A percentile compares a stretch with the other conserved stretches of the same genome.
phyloP scores from a whole-genome alignment of 192 early-diverging fungal species.

The Geosiphon pyriformis region DNA sequence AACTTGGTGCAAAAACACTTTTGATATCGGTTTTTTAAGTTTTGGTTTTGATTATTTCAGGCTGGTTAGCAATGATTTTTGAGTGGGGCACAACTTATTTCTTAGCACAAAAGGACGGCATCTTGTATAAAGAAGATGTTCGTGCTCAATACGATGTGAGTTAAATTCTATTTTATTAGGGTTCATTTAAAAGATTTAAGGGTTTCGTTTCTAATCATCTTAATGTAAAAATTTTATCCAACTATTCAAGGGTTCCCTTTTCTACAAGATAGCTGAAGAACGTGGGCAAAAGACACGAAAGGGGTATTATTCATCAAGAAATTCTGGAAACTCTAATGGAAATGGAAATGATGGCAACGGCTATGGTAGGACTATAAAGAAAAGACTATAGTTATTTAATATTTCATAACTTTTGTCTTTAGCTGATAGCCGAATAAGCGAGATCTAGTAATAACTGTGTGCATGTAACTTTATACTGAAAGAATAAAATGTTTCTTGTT shows the following conservation, averaged over 20 bases:
- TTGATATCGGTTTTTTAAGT: neutral
- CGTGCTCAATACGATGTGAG: slow-evolving; percentile 7
- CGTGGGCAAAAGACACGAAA: neutral
- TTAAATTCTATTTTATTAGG: neutral
- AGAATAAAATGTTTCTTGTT: no score
- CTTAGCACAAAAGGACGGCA: neutral
- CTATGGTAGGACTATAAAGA: no score
- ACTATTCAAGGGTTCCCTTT: neutral
- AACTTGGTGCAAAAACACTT: no score
- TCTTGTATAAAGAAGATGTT: slow-evolving; percentile 10
- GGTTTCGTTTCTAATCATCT: neutral
- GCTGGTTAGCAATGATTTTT: neutral
- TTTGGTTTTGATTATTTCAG: neutral
- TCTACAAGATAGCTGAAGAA: neutral
- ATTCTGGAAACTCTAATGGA: no score
- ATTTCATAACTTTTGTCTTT: no score
- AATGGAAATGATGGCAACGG: no score
- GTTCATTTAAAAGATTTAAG: neutral
- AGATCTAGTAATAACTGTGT: no score
- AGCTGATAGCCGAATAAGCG: no score
- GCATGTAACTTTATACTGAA: no score
- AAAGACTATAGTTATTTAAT: no score
- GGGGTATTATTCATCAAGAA: no score
- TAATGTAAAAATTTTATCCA: neutral
- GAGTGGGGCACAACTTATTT: slow-evolving; percentile 15